Evolutionary conservation across 1,284 basidiomycete genomes (phyloP).

Genomic region (Ceratobasidium sp.): DNA sequence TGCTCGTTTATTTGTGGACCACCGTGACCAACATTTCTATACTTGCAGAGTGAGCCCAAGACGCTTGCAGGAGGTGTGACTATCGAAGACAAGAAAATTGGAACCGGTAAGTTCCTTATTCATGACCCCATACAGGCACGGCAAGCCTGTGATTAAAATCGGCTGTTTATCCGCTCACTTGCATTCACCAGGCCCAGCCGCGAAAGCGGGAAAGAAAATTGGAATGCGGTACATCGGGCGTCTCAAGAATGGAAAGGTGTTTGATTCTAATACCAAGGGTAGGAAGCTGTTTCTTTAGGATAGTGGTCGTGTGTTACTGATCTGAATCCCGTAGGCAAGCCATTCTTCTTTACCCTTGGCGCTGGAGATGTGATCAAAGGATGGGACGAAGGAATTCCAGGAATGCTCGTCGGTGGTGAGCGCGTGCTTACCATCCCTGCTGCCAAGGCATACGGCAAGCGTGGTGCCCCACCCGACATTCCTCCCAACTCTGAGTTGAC

Average conservation of each 20-base stretch:
- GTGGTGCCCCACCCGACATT: constrained; percentile 43
- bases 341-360: constrained; percentile 85
- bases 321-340: neutral
- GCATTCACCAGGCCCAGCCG: constrained; percentile 60
- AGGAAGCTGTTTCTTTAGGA: constrained; percentile 20
- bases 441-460: constrained; percentile 71
- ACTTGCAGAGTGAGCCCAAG: constrained; percentile 46
- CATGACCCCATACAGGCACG: neutral
- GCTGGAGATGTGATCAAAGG: constrained; percentile 92
- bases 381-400: constrained; percentile 91
- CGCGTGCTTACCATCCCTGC: constrained; percentile 81
- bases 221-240: constrained; percentile 92
- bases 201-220: constrained; percentile 85
- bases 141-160: neutral
- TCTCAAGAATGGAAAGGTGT: constrained; percentile 82
- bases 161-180: neutral
- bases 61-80: constrained; percentile 77
- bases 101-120: constrained; percentile 55
- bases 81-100: constrained; percentile 78
- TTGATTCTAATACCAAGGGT: constrained; percentile 89
- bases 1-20: too few species aligned
- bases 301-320: constrained; percentile 48
- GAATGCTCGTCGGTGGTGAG: constrained; percentile 93
- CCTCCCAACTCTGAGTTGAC: constrained; percentile 72
- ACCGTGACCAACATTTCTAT: constrained; percentile 38